Evolutionary conservation across 768 basidiomycete species (phyloP), one percentile per base, ranked within the genome.

Genomic region (Russula lepida): DNA sequence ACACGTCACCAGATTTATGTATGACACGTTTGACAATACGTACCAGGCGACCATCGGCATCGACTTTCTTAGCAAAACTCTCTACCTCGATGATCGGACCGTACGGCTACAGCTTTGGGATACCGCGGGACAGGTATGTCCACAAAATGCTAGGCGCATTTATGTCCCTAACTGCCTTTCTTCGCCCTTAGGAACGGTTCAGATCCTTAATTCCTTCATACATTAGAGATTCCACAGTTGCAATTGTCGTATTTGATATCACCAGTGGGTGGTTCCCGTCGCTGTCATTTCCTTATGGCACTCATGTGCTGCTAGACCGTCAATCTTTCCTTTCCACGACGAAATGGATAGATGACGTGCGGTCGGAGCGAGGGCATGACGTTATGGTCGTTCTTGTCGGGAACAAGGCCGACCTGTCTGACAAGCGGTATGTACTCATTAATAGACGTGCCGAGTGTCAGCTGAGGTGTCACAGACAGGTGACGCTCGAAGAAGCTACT

Each of bases 1-100:
- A 43, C 30, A 19, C 28, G 35, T 33, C 27, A 43, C 28, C 67
- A 95, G 92, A 76, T 90, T 91, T 73, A 95, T 98, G 97, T 99
- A 99, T 73, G 97, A 99, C 76, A 98, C 97, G 0, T 99, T 99
- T 74, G 97, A 99, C 79, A 98, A 98, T 74, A 98, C 95, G 47
- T 99, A 99, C 74, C 92, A 93, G 72, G 93, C 93, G 21, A 95
- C 93, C 11, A 95, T 95, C 71, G 93, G 95, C 60, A 99, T 99
- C 74, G 97, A 99, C 77, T 99, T 99, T 73, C 78, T 99, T 75
- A 95, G 93, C 77, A 99, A 99, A 80, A 98, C 97, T 0, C 95
- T 99, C 92, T 99, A 99, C 74, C 81, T 98, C 59, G 97, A 99
- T 71, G 97, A 99, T 77, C 81, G 97, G 69, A 99, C 97, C 1